These are phyloP conservation scores for Monascus ruber DNA, from an alignment of 2,329 filamentous ascomycete species.

Conservation along the genomic window DNA sequence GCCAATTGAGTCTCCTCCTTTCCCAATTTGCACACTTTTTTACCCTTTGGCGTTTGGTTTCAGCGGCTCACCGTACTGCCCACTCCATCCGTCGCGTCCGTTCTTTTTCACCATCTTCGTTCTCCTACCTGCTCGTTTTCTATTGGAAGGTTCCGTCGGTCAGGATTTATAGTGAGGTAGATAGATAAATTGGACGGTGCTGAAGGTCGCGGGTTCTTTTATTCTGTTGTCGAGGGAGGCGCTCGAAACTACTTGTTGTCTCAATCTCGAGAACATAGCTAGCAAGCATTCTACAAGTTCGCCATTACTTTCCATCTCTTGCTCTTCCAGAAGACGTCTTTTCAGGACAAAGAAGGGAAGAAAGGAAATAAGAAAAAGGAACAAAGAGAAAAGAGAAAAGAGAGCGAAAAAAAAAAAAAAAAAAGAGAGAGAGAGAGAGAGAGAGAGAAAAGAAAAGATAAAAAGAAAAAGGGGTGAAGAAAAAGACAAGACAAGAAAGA, in stretches of 20 bases:
- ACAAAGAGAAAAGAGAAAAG: constrained; percentile 1
- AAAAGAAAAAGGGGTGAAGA: constrained; percentile 7
- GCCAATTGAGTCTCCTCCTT: too few relatives aligned
- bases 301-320: constrained; percentile 26
- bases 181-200: constrained; percentile 9
- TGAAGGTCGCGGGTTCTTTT: constrained; percentile 15
- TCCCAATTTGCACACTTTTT: too few relatives aligned
- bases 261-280: constrained; percentile 33
- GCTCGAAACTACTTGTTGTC: constrained; percentile 25
- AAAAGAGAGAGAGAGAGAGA: constrained; percentile 9
- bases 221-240: constrained; percentile 16
- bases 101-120: constrained; percentile 2
- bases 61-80: background rate
- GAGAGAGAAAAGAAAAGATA: constrained; percentile 8
- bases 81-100: constrained; percentile 1
- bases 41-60: too few relatives aligned
- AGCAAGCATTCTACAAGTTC: constrained; percentile 36
- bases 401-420: constrained; percentile 4
- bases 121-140: constrained; percentile 9
- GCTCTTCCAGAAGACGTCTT: constrained; percentile 17
- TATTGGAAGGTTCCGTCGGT: constrained; percentile 10
- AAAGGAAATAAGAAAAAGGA: constrained; percentile 7
- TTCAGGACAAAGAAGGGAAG: constrained; percentile 14
- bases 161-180: constrained; percentile 12
- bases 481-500: constrained; percentile 5